phyloP scores from a whole-genome alignment of 2,329 filamentous ascomycete species.

The Phialophora verrucosa region DNA sequence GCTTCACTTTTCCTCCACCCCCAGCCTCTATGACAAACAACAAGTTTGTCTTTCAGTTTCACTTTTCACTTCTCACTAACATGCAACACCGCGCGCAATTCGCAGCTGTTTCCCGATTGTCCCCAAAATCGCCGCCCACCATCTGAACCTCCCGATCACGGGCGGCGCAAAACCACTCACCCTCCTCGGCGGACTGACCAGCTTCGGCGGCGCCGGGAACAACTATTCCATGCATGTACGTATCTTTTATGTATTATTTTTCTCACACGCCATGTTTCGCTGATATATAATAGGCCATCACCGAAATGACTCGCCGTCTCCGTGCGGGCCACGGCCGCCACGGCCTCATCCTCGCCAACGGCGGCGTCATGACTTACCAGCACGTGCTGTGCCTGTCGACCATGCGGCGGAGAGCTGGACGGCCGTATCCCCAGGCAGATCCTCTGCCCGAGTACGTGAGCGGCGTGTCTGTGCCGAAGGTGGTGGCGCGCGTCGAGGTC shows the following conservation, averaged over 20 bases:
- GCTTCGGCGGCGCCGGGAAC: constrained; percentile 72
- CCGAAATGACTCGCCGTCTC: constrained; percentile 62
- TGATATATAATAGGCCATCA: constrained; percentile 51
- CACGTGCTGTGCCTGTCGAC: constrained; percentile 65
- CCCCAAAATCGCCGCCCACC: constrained; percentile 67
- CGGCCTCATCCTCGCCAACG: constrained; percentile 69
- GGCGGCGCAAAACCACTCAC: constrained; percentile 61
- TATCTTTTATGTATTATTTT: neutral
- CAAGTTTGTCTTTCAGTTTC: neutral
- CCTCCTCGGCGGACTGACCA: constrained; percentile 68
- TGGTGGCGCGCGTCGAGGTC: constrained; percentile 55
- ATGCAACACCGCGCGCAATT: neutral
- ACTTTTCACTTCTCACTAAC: neutral
- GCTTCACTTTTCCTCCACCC: too few species aligned
- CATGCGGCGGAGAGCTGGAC: constrained; percentile 46
- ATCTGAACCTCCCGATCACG: constrained; percentile 61
- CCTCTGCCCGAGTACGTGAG: constrained; percentile 53
- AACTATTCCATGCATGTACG: constrained; percentile 72
- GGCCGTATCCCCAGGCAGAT: constrained; percentile 55
- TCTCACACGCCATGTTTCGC: neutral
- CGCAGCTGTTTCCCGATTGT: constrained; percentile 71
- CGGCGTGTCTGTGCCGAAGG: constrained; percentile 48
- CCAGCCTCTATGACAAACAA: constrained; percentile 19
- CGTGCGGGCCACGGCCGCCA: constrained; percentile 53
- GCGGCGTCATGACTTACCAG: constrained; percentile 69